A percentile compares a stretch with the other conserved stretches of the same genome.
phyloP scores from a whole-genome alignment of 1,284 basidiomycete genomes.

The Fomitopsis betulina region DNA sequence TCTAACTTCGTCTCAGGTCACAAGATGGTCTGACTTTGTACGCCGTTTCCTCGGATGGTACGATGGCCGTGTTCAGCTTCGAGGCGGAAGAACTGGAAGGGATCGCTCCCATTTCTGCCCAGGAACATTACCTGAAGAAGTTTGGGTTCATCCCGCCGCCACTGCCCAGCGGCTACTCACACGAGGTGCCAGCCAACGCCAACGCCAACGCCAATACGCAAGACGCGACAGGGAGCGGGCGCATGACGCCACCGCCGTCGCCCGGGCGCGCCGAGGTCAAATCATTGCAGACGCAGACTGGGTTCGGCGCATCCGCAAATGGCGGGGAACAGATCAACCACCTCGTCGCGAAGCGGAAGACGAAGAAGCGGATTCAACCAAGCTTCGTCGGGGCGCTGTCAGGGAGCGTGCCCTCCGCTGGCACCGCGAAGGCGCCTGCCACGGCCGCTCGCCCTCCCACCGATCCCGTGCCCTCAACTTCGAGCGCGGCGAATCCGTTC shows the following conservation, averaged over 20 bases:
- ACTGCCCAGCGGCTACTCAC: conserved; percentile 64
- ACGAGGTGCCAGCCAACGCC: conserved; percentile 28
- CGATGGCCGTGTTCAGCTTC: conserved; percentile 85
- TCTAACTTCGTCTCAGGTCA: conserved; percentile 50
- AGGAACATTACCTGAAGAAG: conserved; percentile 74
- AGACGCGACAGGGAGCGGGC: conserved; percentile 16
- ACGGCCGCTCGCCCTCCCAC: conserved; percentile 8
- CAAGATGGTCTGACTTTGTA: conserved; percentile 90
- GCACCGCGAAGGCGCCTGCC: conserved; percentile 14
- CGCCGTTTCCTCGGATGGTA: conserved; percentile 94
- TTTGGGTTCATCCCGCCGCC: conserved; percentile 70
- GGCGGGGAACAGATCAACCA: conserved; percentile 59
- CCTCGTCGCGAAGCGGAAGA: conserved; percentile 66
- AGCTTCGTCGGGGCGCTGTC: conserved; percentile 35
- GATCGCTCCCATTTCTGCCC: conserved; percentile 70
- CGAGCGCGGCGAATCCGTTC: conserved; percentile 15
- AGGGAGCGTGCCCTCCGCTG: conserved; percentile 34
- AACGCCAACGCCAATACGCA: neutral
- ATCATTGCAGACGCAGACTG: conserved; percentile 25
- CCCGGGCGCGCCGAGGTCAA: conserved; percentile 32
- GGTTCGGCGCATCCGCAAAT: conserved; percentile 28
- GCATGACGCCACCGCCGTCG: conserved; percentile 47
- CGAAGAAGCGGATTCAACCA: conserved; percentile 60
- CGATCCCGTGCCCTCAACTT: conserved; percentile 9
- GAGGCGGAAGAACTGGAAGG: conserved; percentile 79